Base-by-base conservation (phyloP, 352 stramenopile genomes). In the Halophytophthora batemanensis region DNA sequence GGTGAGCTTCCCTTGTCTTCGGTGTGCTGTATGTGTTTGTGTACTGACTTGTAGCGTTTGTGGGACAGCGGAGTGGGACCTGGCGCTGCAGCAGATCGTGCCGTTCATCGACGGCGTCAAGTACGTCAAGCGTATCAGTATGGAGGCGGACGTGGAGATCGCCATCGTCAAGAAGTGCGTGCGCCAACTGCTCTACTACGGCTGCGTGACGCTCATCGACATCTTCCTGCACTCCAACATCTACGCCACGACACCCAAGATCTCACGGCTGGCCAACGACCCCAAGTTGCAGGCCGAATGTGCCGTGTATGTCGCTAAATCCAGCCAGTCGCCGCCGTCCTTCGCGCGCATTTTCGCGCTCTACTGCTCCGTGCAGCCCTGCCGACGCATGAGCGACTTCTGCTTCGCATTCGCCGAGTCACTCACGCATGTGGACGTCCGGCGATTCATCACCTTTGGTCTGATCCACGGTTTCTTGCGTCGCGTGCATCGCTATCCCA, bases 141-240 rank as follows among this genome's bases (percentile, higher is more conserved):
- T 96, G 34, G 85, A 95, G 36, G 82, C 87, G 34, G 83, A 95
- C 45, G 85, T 96, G 14, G 84, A 95, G 51, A 80, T 95, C 39
- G 70, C 77, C 23, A 90, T 93, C 47, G 83, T 96, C 15, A 96
- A 95, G 61, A 89, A 90, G 34, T 95, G 83, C 53, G 53, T 96
- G 25, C 82, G 76, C 0, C 85, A 93, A 61, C 64, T 96, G 53
- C 58, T 96, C 18, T 95, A 96, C 71, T 96, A 93, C 46, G 80
- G 79, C 48, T 96, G 84, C 55, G 84, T 96, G 48, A 80, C 77
- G 14, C 77, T 96, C 59, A 91, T 95, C 41, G 87, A 96, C 55
- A 95, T 96, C 54, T 96, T 96, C 50, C 60, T 94, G 38, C 82
- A 96, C 66, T 89, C 81, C 10, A 96, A 96, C 62, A 91, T 95